Evolutionary conservation across 805 yeast genomes (phyloP).

Genomic region (Candida ortonii): DNA sequence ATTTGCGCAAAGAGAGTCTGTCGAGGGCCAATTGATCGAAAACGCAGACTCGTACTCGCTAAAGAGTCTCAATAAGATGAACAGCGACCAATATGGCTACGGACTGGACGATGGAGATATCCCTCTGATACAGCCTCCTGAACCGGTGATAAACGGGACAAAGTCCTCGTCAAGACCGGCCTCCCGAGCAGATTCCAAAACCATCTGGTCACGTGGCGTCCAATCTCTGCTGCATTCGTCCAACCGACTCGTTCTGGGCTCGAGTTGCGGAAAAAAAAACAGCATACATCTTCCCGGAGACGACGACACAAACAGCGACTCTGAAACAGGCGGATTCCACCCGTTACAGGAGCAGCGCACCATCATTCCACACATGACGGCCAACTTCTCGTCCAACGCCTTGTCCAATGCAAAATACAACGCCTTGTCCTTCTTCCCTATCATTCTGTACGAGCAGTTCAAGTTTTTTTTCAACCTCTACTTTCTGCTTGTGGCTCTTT

Average conservation of each 20-base stretch:
- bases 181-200: slow-evolving; percentile 21
- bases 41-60: slow-evolving; percentile 25
- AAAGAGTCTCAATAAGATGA: slow-evolving; percentile 32
- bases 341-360: slow-evolving; percentile 28
- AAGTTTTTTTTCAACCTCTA: slow-evolving; percentile 93
- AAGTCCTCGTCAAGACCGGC: slow-evolving; percentile 15
- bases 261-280: slow-evolving; percentile 19
- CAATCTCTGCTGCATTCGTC: slow-evolving; percentile 27
- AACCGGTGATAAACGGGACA: slow-evolving; percentile 4
- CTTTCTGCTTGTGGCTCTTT: slow-evolving; percentile 87
- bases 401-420: slow-evolving; percentile 93
- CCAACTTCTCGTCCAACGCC: slow-evolving; percentile 61
- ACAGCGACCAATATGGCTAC: slow-evolving; percentile 21
- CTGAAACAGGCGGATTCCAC: slow-evolving; percentile 4
- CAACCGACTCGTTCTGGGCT: slow-evolving; percentile 25
- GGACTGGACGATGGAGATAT: slow-evolving; percentile 24
- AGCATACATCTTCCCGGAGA: slow-evolving; percentile 29
- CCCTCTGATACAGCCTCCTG: slow-evolving; percentile 23
- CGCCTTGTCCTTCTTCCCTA: slow-evolving; percentile 82
- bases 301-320: slow-evolving; percentile 11
- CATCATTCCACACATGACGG: slow-evolving; percentile 38
- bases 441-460: slow-evolving; percentile 91
- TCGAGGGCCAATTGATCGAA: slow-evolving; percentile 33
- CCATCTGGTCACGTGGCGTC: slow-evolving; percentile 33
- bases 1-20: slow-evolving; percentile 25